These are phyloP conservation scores for Austroboletus novae-zelandiae DNA, from an alignment of 1,284 basidiomycete genomes.

Conservation along the genomic window DNA sequence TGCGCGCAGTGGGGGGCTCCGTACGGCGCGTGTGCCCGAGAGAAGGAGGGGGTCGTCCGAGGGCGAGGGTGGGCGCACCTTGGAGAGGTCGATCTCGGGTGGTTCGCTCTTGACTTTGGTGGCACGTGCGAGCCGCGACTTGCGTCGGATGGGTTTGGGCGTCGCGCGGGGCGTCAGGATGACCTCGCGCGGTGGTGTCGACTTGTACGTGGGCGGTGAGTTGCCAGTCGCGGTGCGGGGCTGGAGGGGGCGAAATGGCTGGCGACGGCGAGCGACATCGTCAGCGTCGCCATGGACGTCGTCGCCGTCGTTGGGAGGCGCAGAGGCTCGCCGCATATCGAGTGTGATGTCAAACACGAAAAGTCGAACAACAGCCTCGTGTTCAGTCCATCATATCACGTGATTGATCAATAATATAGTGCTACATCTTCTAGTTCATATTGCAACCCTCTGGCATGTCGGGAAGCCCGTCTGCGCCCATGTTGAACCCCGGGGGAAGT, in stretches of 20 bases:
- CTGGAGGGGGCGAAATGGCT: conserved; percentile 24
- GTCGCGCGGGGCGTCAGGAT: conserved; percentile 39
- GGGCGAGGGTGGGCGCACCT: conserved; percentile 65
- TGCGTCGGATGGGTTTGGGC: conserved; percentile 39
- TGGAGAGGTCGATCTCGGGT: conserved; percentile 58
- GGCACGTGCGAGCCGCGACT: conserved; percentile 23
- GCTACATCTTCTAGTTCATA: conserved; percentile 27
- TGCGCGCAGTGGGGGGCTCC: conserved; percentile 17
- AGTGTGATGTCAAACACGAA: background rate
- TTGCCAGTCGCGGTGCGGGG: background rate
- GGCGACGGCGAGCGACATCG: conserved; percentile 6
- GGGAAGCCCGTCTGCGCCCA: conserved; percentile 57
- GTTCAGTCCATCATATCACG: conserved; percentile 12
- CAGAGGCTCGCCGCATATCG: background rate
- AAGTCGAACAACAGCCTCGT: background rate
- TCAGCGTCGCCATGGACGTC: background rate
- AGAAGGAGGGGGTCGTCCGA: conserved; percentile 71
- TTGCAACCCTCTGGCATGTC: conserved; percentile 53
- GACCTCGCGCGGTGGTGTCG: conserved; percentile 61
- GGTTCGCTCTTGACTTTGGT: conserved; percentile 56
- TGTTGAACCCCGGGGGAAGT: conserved; percentile 74
- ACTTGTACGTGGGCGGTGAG: conserved; percentile 33
- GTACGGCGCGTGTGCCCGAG: conserved; percentile 34
- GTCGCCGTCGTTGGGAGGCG: conserved; percentile 5
- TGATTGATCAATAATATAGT: conserved; percentile 8